Conservation (phyloP, 2,329 filamentous ascomycete genomes). For the Alternaria atra region DNA sequence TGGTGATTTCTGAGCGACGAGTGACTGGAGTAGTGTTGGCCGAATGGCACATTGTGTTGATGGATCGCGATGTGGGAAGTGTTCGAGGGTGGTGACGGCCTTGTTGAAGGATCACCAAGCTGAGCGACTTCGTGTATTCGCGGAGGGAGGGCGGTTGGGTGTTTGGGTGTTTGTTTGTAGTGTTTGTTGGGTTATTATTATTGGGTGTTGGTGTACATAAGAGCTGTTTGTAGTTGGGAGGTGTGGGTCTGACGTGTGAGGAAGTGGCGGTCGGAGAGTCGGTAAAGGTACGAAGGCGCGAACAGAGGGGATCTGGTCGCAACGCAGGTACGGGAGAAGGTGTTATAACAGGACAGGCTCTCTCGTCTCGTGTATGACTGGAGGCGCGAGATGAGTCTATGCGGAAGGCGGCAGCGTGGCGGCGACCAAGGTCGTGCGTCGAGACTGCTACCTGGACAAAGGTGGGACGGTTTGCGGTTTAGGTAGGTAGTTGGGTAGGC, state of each 20-base stretch:
- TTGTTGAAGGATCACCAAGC: constrained; percentile 36
- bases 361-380: constrained; percentile 27
- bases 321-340: constrained; percentile 22
- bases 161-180: constrained; percentile 20
- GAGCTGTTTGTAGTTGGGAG: constrained; percentile 27
- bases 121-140: constrained; percentile 39
- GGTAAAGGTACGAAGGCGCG: constrained; percentile 28
- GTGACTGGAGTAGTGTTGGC: constrained; percentile 53
- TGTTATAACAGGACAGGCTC: constrained; percentile 25
- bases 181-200: constrained; percentile 37
- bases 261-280: constrained; percentile 40
- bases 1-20: constrained; percentile 54
- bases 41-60: constrained; percentile 49
- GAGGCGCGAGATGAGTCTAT: constrained; percentile 30
- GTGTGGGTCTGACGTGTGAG: constrained; percentile 38
- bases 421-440: constrained; percentile 35
- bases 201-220: constrained; percentile 32
- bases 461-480: constrained; percentile 26
- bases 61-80: constrained; percentile 36
- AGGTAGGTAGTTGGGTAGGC: constrained; percentile 16
- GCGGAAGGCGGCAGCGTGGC: constrained; percentile 42
- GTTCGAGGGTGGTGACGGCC: constrained; percentile 41
- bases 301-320: constrained; percentile 12
- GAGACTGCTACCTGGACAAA: constrained; percentile 38
- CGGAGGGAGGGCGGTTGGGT: constrained; percentile 18